Conservation (phyloP, 2,329 filamentous ascomycete genomes). For the Colletotrichum tabaci region DNA sequence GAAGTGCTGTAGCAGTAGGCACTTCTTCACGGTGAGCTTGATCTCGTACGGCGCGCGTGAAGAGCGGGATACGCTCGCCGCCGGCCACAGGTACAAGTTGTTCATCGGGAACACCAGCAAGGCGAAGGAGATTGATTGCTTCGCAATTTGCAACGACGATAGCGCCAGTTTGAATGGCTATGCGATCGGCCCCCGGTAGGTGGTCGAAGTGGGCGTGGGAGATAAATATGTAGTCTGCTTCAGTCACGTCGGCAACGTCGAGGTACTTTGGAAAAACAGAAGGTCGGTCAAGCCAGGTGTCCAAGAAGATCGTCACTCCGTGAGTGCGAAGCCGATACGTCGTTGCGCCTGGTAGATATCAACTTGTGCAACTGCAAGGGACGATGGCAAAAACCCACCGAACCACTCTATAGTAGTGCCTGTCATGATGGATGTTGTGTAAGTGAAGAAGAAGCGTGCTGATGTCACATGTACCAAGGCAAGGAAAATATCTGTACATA, state of each 20-base stretch:
- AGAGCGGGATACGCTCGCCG: conserved; percentile 47
- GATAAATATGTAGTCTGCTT: conserved; percentile 48
- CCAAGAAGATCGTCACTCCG: conserved; percentile 19
- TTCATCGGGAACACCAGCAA: conserved; percentile 45
- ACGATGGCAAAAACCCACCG: background rate
- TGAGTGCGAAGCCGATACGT: conserved; percentile 16
- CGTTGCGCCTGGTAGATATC: conserved; percentile 2
- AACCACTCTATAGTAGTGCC: background rate
- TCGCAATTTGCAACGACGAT: conserved; percentile 46
- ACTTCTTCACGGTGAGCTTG: background rate
- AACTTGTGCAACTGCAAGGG: background rate
- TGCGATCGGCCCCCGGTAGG: conserved; percentile 46
- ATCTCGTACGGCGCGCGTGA: conserved; percentile 33
- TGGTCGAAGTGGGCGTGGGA: conserved; percentile 47
- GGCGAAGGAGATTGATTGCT: conserved; percentile 45
- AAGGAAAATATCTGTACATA: no score
- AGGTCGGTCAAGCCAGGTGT: conserved; percentile 20
- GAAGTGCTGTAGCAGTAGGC: background rate
- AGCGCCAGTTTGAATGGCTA: conserved; percentile 46
- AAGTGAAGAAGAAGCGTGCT: background rate
- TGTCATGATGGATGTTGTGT: background rate
- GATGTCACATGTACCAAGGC: no score
- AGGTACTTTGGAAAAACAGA: conserved; percentile 22
- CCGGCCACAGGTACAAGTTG: conserved; percentile 46
- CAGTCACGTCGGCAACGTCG: conserved; percentile 42